Evolutionary conservation across 2,329 filamentous ascomycete species (phyloP), one percentile per base, ranked within the genome.

Genomic region (Microcera coccophila): DNA sequence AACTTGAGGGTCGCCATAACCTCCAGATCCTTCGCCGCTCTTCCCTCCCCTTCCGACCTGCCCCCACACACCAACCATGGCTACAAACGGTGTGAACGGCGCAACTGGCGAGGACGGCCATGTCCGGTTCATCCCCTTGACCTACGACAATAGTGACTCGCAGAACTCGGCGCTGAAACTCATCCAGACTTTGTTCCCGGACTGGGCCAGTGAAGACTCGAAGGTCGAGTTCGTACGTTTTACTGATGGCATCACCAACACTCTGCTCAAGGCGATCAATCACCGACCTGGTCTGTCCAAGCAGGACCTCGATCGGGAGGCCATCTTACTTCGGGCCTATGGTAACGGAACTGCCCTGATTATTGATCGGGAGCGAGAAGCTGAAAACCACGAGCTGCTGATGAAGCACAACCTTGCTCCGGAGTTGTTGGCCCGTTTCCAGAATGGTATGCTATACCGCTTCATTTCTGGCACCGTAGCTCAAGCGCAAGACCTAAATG

Each of bases 211-310:
- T 36, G 72, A 78, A 26, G 81, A 83, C 52, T 85, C 87, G 44
- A 79, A 84, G 33, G 77, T 98, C 57, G 83, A 93, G 60, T 88
- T 97, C 62, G 77, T 89, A 54, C 84, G 87, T 52, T 98, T 97
- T 72, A 98, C 90, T 29, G 93, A 98, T 61, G 93, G 93, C 62
- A 98, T 97, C 70, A 98, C 93, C 54, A 98, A 98, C 69, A 97
- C 90, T 38, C 73, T 91, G 37, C 74, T 90, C 50, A 90, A 90
- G 65, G 82, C 84, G n/a, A 69, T 86, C 61, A 87, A 88, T 63
- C 78, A 74, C 53, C 74, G 74, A 19, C 64, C 72, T 1, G 87
- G 86, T 38, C 73, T 85, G 53, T 84, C 87, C 38, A 79, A 85
- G 57, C 49, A 60, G n/a, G 81, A 90, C 40, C 76, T 91, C 53